A percentile compares a stretch with the other conserved stretches of the same genome.
Conservation (phyloP, 2,329 filamentous ascomycete species). For the Pseudogymnoascus sp. region DNA sequence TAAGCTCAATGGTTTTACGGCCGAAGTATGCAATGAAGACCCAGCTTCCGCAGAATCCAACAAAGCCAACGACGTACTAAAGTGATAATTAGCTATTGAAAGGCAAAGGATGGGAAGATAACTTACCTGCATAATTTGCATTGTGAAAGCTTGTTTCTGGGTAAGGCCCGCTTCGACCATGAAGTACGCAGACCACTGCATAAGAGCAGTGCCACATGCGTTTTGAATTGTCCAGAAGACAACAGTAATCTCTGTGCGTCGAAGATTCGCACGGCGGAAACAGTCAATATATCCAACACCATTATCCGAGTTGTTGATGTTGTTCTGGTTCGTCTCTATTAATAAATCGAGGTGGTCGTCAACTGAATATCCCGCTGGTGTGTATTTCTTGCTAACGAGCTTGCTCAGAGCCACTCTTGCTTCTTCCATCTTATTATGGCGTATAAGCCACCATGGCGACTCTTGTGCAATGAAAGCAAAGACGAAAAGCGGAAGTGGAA, state of each 20-base stretch:
- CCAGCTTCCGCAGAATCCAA: slow-evolving; percentile 42
- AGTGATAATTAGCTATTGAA: not conserved
- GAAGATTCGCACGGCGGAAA: slow-evolving; percentile 40
- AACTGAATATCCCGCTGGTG: slow-evolving; percentile 22
- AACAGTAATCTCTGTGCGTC: slow-evolving; percentile 45
- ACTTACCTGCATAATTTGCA: slow-evolving; percentile 34
- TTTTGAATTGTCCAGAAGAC: slow-evolving; percentile 58
- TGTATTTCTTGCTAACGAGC: slow-evolving; percentile 20
- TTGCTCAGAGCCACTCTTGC: slow-evolving; percentile 37
- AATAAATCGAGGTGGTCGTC: slow-evolving; percentile 40
- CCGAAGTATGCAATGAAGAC: slow-evolving; percentile 35
- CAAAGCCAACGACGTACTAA: slow-evolving; percentile 18
- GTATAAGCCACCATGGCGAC: slow-evolving; percentile 44
- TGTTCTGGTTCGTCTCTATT: slow-evolving; percentile 47
- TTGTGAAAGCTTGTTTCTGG: slow-evolving; percentile 41
- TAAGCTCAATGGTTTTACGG: slow-evolving; percentile 14
- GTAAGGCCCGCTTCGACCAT: slow-evolving; percentile 48
- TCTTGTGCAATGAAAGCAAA: slow-evolving; percentile 41
- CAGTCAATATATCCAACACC: slow-evolving; percentile 54
- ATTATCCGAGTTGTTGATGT: slow-evolving; percentile 34
- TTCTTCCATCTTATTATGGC: slow-evolving; percentile 36
- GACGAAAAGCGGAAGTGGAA: slow-evolving; percentile 39
- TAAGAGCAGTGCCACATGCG: slow-evolving; percentile 53
- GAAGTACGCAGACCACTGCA: slow-evolving; percentile 56
- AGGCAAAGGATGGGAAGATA: not conserved